phyloP scores from a whole-genome alignment of 805 yeast genomes.

The Kodamaea laetipori region DNA sequence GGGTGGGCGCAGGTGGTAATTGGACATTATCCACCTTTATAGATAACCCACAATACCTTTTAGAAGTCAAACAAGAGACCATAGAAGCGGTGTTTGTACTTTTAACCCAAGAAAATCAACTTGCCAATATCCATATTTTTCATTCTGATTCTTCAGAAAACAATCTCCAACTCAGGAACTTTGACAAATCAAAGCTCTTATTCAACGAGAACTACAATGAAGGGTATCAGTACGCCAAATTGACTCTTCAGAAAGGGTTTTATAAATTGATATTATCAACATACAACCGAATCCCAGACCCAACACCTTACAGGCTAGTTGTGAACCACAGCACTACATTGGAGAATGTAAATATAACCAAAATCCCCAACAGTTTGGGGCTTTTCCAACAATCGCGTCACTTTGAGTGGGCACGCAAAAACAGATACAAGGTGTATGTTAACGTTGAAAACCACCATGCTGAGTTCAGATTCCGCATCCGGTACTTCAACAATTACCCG shows the following conservation, averaged over 20 bases:
- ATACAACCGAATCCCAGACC: slow-evolving; percentile 31
- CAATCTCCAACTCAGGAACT: slow-evolving; percentile 22
- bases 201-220: slow-evolving; percentile 36
- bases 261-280: slow-evolving; percentile 53
- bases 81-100: slow-evolving; percentile 22
- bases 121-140: slow-evolving; percentile 47
- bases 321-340: slow-evolving; percentile 24
- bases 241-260: slow-evolving; percentile 28
- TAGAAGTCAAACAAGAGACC: slow-evolving; percentile 23
- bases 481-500: slow-evolving; percentile 19
- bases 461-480: slow-evolving; percentile 28
- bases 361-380: slow-evolving; percentile 35
- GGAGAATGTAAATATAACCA: slow-evolving; percentile 13
- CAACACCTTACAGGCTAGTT: slow-evolving; percentile 33
- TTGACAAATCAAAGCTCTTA: slow-evolving; percentile 26
- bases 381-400: slow-evolving; percentile 28
- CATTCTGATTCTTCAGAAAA: slow-evolving; percentile 33
- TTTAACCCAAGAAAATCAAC: slow-evolving; percentile 17
- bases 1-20: slow-evolving; percentile 60
- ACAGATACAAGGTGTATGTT: slow-evolving; percentile 39
- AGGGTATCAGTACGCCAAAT: slow-evolving; percentile 30
- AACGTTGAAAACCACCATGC: slow-evolving; percentile 22
- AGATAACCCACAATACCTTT: slow-evolving; percentile 55
- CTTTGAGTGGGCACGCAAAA: slow-evolving; percentile 43
- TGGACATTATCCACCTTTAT: slow-evolving; percentile 50